Conservation (phyloP, 371 early-diverging fungal genomes). For the Synchytrium microbalum region DNA sequence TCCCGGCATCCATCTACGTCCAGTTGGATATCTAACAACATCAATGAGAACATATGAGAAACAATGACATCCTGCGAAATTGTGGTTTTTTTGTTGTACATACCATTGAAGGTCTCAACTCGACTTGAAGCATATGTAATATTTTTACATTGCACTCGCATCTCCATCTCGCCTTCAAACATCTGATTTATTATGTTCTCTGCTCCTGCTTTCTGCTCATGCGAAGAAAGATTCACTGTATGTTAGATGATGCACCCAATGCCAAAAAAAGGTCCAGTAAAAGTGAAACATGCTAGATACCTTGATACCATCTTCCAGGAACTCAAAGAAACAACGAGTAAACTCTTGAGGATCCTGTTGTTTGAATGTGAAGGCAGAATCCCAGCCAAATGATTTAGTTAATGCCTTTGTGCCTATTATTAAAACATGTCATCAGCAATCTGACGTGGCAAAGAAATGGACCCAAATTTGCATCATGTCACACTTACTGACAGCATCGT, state of each 20-base stretch:
- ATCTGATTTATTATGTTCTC: neutral
- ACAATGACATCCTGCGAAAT: no score
- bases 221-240: no score
- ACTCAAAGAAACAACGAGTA: neutral
- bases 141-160: neutral
- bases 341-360: neutral
- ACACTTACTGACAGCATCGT: neutral
- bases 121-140: neutral
- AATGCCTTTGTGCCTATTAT: neutral
- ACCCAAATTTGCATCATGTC: neutral
- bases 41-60: no score
- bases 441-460: no score
- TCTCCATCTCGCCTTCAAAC: neutral
- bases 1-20: neutral
- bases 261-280: no score
- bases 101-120: neutral
- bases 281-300: neutral
- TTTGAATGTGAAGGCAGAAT: neutral
- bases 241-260: no score
- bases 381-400: neutral
- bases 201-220: neutral
- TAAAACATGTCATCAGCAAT: neutral
- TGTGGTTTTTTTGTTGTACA: neutral
- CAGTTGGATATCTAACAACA: neutral
- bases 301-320: neutral